phyloP scores from a whole-genome alignment of 2,329 filamentous ascomycete genomes.

The Chrysoporthe austroafricana region DNA sequence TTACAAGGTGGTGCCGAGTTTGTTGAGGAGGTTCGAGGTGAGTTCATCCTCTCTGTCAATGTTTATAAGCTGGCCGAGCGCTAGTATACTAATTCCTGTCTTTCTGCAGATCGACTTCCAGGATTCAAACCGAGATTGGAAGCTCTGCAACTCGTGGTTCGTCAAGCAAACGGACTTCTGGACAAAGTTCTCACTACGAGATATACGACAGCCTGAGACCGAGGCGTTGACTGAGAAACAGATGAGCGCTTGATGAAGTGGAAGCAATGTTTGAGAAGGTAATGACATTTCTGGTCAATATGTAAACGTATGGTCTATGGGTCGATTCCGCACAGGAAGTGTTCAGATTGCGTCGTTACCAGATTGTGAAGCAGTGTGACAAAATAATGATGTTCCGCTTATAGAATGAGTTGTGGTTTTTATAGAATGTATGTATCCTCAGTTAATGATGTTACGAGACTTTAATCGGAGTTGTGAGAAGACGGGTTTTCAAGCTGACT shows the following conservation, averaged over 20 bases:
- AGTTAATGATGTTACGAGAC: neutral
- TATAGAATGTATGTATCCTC: neutral
- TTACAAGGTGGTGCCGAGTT: constrained; percentile 63
- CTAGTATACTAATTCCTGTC: neutral
- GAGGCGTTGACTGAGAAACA: neutral
- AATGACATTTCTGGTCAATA: no score
- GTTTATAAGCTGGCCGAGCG: constrained; percentile 33
- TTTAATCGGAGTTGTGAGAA: neutral
- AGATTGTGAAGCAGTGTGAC: neutral
- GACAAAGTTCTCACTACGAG: constrained; percentile 47
- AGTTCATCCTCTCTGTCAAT: constrained; percentile 51
- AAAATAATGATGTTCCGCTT: neutral
- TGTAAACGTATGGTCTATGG: no score
- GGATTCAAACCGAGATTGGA: constrained; percentile 60
- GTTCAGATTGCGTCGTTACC: neutral
- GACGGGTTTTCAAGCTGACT: no score
- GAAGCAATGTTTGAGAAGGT: no score
- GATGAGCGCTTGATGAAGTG: no score
- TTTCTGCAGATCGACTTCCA: constrained; percentile 54
- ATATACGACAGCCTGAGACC: constrained; percentile 45
- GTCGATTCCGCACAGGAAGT: neutral
- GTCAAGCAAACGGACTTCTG: constrained; percentile 63
- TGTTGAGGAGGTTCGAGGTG: constrained; percentile 68
- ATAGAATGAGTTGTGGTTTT: neutral
- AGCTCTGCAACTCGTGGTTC: constrained; percentile 65